Base-by-base conservation (phyloP, 345 rosid species). In the Heritiera fomes region DNA sequence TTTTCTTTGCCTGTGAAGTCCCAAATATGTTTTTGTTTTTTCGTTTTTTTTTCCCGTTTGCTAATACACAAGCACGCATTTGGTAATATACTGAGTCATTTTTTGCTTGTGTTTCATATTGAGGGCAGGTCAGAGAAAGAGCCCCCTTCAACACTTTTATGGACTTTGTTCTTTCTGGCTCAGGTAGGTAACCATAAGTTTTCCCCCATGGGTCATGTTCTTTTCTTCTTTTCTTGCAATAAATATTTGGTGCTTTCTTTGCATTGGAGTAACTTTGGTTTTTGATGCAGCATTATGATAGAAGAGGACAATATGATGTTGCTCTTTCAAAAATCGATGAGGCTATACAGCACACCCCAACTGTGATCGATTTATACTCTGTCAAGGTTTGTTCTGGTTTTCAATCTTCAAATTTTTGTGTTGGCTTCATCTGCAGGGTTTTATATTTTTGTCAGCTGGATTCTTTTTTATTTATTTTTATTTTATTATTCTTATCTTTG, bases 261-360 rank as follows among this genome's bases (percentile, higher is more conserved):
- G 50, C 59, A 13, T 71, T 38, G 75, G 73, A 67, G 65, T 70
- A 59, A 0, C 63, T 62, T 61, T 77, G 43, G 38, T 45, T 83
- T 67, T 67, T 53, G 80, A 65, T 82, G 89, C 98, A 97, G 99
- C 99, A 97, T 88, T 94, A 91, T 86, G 99, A 97, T 83, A 91
- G 95, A 82, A 87, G 96, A 77, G 92, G 96, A 79, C 96, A 85
- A 56, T 90, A 91, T 88, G 94, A 89, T 45, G 70, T 84, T 81
- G 97, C 98, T 77, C 87, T 97, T 76, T 78, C 86, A 63, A 97
- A 91, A 87, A 93, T 97, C 82, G 91, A 94, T 8, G 97, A 93
- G 89, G 98, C 99, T 79, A 91, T 97, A 71, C 85, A 80, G 78
- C 99, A 94, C 81, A 97, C 99, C 45, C 99, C 99, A 49, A 97